A percentile compares a stretch with the other conserved stretches of the same genome.
phyloP scores from a whole-genome alignment of 2,329 filamentous ascomycete genomes.

The Mariannaea sp. region DNA sequence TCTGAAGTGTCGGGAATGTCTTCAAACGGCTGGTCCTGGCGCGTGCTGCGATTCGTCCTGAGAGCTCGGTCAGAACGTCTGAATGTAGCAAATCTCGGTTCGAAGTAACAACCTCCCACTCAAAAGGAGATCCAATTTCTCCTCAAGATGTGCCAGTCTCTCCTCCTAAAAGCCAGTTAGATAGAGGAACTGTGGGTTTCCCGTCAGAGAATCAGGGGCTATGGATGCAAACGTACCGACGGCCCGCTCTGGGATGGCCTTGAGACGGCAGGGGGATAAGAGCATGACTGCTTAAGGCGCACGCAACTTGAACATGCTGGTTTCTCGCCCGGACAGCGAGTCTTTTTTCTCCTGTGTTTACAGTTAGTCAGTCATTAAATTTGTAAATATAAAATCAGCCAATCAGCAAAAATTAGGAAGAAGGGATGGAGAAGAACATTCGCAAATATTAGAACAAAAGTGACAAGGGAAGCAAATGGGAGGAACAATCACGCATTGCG shows the following conservation, averaged over 20 bases:
- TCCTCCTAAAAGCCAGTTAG: constrained; percentile 50
- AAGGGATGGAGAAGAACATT: too few relatives aligned
- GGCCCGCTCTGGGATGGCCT: constrained; percentile 47
- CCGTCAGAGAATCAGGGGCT: not conserved
- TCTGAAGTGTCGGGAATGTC: constrained; percentile 41
- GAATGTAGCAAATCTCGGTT: constrained; percentile 8
- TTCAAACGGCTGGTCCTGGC: constrained; percentile 39
- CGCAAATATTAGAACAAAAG: too few relatives aligned
- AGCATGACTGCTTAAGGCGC: constrained; percentile 53
- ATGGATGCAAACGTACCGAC: constrained; percentile 46
- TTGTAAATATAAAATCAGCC: not conserved
- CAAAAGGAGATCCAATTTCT: constrained; percentile 56
- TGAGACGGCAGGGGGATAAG: constrained; percentile 46
- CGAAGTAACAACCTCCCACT: constrained; percentile 45
- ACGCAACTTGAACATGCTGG: constrained; percentile 57
- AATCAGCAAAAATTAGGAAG: too few relatives aligned
- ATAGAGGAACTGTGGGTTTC: too few relatives aligned
- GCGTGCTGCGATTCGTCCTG: constrained; percentile 38
- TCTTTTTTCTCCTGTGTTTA: constrained; percentile 51
- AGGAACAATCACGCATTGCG: too few relatives aligned
- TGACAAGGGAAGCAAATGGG: too few relatives aligned
- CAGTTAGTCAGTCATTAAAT: not conserved
- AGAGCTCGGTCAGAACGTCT: constrained; percentile 38
- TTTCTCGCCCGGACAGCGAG: constrained; percentile 56
- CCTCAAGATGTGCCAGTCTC: constrained; percentile 55